These are phyloP conservation scores for Boechera retrofracta DNA, from an alignment of 345 rosid species.

Conservation along the genomic window DNA sequence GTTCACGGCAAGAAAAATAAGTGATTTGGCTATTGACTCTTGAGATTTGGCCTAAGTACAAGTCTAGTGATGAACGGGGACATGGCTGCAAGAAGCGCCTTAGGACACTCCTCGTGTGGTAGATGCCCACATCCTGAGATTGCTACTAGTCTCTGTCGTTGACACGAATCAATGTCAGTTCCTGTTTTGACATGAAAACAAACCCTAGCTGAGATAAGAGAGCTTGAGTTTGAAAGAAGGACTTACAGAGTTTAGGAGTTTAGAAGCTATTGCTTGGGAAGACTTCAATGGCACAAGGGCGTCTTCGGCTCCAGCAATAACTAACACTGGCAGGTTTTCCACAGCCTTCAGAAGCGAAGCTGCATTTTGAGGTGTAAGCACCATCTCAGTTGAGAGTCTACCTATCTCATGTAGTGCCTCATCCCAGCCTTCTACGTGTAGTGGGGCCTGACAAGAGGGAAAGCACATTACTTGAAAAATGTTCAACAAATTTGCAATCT, in stretches of 20 bases:
- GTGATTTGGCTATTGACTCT: conserved; percentile 50
- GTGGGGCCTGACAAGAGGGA: conserved; percentile 59
- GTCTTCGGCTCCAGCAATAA: conserved; percentile 81
- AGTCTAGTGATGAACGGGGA: conserved; percentile 75
- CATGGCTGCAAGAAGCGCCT: conserved; percentile 77
- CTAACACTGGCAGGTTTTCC: conserved; percentile 68
- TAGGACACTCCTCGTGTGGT: conserved; percentile 91
- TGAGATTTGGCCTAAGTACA: conserved; percentile 53
- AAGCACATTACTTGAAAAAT: conserved; percentile 8
- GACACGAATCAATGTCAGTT: conserved; percentile 23
- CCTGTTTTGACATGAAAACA: conserved; percentile 12
- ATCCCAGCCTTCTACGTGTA: conserved; percentile 85
- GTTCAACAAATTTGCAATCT: neutral
- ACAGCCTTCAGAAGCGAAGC: conserved; percentile 60
- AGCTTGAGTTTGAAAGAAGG: neutral
- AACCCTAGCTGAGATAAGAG: neutral
- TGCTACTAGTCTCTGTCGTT: conserved; percentile 78
- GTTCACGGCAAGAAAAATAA: conserved; percentile 9
- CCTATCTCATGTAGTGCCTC: conserved; percentile 89
- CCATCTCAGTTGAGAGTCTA: conserved; percentile 71
- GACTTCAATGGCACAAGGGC: conserved; percentile 76
- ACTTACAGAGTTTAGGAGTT: conserved; percentile 88
- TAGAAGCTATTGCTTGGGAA: conserved; percentile 73
- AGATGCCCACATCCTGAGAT: conserved; percentile 92
- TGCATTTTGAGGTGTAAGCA: conserved; percentile 63